Percentiles rank a stretch among this genome's conserved stretches.
Conservation (phyloP, 164 flowering plant species). For the Macadamia integrifolia region DNA sequence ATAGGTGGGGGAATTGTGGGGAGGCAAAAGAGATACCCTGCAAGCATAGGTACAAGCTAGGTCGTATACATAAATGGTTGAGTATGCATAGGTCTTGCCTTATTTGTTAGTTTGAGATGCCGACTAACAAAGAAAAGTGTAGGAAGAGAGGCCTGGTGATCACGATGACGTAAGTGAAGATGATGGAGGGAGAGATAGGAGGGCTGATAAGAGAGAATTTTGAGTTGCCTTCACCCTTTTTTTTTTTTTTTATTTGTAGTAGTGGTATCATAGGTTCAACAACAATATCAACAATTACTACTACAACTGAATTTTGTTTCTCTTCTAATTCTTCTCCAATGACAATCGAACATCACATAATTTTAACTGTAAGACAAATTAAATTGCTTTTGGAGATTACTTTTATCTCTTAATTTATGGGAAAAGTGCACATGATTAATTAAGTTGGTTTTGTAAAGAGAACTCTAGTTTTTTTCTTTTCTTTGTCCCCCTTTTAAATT, state of each 20-base stretch:
- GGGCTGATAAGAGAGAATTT: slow-evolving; percentile 33
- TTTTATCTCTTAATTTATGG: no score
- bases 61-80: slow-evolving; percentile 72
- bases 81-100: slow-evolving; percentile 78
- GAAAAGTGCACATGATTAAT: no score
- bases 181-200: slow-evolving; percentile 19
- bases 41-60: slow-evolving; percentile 53
- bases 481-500: no score
- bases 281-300: not conserved
- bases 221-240: slow-evolving; percentile 33
- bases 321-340: not conserved
- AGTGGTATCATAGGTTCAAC: slow-evolving; percentile 12
- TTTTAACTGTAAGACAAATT: not conserved
- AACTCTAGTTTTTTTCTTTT: no score
- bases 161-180: not conserved
- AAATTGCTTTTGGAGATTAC: not conserved
- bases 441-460: no score
- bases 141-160: slow-evolving; percentile 23
- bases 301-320: no score
- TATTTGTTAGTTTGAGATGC: slow-evolving; percentile 66
- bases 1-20: slow-evolving; percentile 40
- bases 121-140: slow-evolving; percentile 43
- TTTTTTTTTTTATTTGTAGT: slow-evolving; percentile 22
- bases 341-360: not conserved
- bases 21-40: slow-evolving; percentile 70